Percentiles rank a stretch among this genome's conserved stretches.
Conservation (phyloP, 352 stramenopile genomes). For the Pythium guiyangense region DNA sequence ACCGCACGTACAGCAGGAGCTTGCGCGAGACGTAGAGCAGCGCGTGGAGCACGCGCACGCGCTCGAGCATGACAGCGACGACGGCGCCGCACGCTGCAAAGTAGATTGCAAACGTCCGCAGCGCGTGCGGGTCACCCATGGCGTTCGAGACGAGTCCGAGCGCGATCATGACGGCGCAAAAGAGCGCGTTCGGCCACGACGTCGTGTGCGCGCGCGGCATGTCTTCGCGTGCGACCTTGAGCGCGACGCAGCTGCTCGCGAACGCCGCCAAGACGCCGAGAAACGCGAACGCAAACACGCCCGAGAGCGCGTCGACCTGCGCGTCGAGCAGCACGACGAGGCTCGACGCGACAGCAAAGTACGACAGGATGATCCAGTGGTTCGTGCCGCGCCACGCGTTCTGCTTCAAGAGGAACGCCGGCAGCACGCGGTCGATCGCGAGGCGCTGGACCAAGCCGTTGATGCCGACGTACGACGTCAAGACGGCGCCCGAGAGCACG, state of each 20-base stretch:
- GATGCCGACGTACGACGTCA: constrained; percentile 84
- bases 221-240: constrained; percentile 79
- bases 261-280: constrained; percentile 82
- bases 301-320: constrained; percentile 58
- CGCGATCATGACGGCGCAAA: not conserved
- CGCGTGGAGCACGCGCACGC: too few relatives aligned
- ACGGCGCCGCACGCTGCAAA: too few relatives aligned
- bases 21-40: too few relatives aligned
- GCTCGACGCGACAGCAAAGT: constrained; percentile 57
- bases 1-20: too few relatives aligned
- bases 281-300: constrained; percentile 87
- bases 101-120: too few relatives aligned
- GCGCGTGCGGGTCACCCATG: not conserved
- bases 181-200: constrained; percentile 28
- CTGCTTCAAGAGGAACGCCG: constrained; percentile 38
- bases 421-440: constrained; percentile 57
- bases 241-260: constrained; percentile 66
- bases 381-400: constrained; percentile 70
- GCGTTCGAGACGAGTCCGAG: too few relatives aligned
- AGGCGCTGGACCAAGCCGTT: constrained; percentile 69
- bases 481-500: constrained; percentile 80
- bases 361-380: constrained; percentile 72
- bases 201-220: constrained; percentile 46
- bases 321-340: constrained; percentile 67
- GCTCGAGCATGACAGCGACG: too few relatives aligned